Conservation (phyloP, 2,329 filamentous ascomycete species). For the Didymella keratinophila region DNA sequence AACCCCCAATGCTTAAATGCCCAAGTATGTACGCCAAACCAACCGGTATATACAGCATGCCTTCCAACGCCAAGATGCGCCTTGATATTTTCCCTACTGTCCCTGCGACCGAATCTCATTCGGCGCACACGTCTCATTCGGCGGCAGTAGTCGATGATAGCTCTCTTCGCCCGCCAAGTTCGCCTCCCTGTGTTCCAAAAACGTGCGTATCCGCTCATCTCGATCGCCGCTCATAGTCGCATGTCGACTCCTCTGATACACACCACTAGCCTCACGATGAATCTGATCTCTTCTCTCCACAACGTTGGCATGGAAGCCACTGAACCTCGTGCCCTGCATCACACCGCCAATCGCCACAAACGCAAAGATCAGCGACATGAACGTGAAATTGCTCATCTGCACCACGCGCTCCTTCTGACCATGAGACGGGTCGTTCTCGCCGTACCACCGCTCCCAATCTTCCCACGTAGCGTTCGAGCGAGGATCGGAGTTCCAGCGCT, state of each 20-base stretch:
- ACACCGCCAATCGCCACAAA: slow-evolving; percentile 74
- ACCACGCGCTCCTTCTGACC: slow-evolving; percentile 57
- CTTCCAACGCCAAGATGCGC: slow-evolving; percentile 14
- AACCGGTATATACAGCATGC: neutral
- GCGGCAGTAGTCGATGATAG: slow-evolving; percentile 56
- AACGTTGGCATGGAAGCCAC: slow-evolving; percentile 66
- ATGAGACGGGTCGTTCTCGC: slow-evolving; percentile 40
- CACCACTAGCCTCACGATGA: slow-evolving; percentile 71
- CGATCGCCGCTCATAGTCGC: slow-evolving; percentile 59
- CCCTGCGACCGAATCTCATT: slow-evolving; percentile 47
- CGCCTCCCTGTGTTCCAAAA: slow-evolving; percentile 66
- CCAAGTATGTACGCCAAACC: slow-evolving; percentile 3
- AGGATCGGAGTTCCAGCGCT: slow-evolving; percentile 51
- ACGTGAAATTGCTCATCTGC: slow-evolving; percentile 81
- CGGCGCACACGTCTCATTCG: slow-evolving; percentile 56
- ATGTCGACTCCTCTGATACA: slow-evolving; percentile 64
- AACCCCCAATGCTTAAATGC: neutral
- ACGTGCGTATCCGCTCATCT: slow-evolving; percentile 73
- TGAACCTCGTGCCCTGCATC: slow-evolving; percentile 75
- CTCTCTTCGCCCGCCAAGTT: slow-evolving; percentile 54
- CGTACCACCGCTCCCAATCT: slow-evolving; percentile 78
- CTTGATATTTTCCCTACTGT: slow-evolving; percentile 18
- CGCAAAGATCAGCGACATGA: slow-evolving; percentile 74
- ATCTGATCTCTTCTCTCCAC: slow-evolving; percentile 72
- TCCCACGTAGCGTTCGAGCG: slow-evolving; percentile 93